A percentile compares a stretch with the other conserved stretches of the same genome.
Conservation (phyloP, 129 eudicot species). For the Artemisia argyi region DNA sequence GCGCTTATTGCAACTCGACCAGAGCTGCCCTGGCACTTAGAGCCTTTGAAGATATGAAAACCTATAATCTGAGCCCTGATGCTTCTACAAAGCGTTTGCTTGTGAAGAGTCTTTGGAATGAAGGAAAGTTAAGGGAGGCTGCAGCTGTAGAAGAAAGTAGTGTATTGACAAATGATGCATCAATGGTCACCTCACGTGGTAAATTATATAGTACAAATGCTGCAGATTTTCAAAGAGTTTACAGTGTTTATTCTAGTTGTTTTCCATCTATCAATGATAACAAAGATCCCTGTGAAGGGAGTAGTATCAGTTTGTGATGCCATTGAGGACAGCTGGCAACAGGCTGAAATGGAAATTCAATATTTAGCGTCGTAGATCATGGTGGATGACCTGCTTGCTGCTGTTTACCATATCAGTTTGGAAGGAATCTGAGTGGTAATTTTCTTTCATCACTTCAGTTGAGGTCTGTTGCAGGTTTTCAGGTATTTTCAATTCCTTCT, state of each 20-base stretch:
- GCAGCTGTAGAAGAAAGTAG: slow-evolving; percentile 74
- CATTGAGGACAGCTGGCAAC: not conserved
- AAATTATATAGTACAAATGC: slow-evolving; percentile 48
- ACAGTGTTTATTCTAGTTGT: slow-evolving; percentile 40
- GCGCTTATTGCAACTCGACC: slow-evolving; percentile 65
- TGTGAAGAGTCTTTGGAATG: slow-evolving; percentile 82
- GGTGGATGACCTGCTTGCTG: not conserved
- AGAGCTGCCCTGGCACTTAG: slow-evolving; percentile 73
- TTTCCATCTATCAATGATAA: slow-evolving; percentile 20
- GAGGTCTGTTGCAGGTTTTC: too few species aligned
- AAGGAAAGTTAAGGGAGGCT: slow-evolving; percentile 83
- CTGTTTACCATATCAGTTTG: not conserved
- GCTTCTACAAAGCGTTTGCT: slow-evolving; percentile 63
- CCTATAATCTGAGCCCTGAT: slow-evolving; percentile 51
- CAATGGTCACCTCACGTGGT: slow-evolving; percentile 53
- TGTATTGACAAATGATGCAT: slow-evolving; percentile 34
- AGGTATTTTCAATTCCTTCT: too few species aligned
- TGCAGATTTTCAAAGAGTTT: slow-evolving; percentile 51
- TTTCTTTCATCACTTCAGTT: not conserved
- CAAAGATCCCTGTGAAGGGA: slow-evolving; percentile 23
- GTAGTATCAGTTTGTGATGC: not conserved
- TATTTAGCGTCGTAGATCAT: not conserved
- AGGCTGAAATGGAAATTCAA: not conserved
- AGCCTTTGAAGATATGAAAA: slow-evolving; percentile 79
- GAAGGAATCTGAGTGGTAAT: not conserved